Base-by-base conservation (phyloP, 2,329 filamentous ascomycete genomes). In the Trichoderma sp. region DNA sequence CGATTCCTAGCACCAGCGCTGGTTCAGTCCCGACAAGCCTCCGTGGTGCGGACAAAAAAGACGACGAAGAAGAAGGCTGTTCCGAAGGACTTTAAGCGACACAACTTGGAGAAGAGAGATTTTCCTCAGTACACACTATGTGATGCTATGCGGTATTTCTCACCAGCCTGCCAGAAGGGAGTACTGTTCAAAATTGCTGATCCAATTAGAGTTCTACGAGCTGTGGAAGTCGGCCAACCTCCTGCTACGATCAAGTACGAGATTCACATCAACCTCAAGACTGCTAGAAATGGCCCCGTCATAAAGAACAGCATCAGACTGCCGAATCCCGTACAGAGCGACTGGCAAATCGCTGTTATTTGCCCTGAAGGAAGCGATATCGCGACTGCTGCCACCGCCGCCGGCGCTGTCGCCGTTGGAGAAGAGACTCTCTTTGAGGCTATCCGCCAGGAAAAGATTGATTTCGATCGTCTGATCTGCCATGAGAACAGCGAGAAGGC, bases 381-480 rank as follows among this genome's bases (percentile, higher is more conserved):
- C 68, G 95, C 93, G 71, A 88, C 90, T 78, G 92, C 94, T 69
- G 97, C 97, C 4, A 89, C 89, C 41, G 89, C 90, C 11, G 93
- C 93, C 0, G 97, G 97, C 72, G 97, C 97, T 18, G 89, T 92
- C 1, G 87, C 96, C 4, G 94, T 95, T 1, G 97, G 97, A 77
- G 94, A 98, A 82, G 93, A 97, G 56, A 91, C 92, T 2, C 88
- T 99, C 5, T 98, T 99, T 82, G 91, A 95, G 71, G 88, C 91
- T 71, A 92, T 99, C 77, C 89, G 87, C 77, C 84, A 90, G 66
- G 95, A 94, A 59, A 90, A 91, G 53, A 93, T 98, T 78, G 90
- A 94, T 31, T 99, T 98, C 83, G 97, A 98, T 83, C 89, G 94
- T 74, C 93, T 95, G 77, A 91, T 99, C 79, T 97, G 95, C 85